Evolutionary conservation across 345 rosid genomes (phyloP), one percentile per base, ranked within the genome.

Genomic region (Sonneratia caseolaris): DNA sequence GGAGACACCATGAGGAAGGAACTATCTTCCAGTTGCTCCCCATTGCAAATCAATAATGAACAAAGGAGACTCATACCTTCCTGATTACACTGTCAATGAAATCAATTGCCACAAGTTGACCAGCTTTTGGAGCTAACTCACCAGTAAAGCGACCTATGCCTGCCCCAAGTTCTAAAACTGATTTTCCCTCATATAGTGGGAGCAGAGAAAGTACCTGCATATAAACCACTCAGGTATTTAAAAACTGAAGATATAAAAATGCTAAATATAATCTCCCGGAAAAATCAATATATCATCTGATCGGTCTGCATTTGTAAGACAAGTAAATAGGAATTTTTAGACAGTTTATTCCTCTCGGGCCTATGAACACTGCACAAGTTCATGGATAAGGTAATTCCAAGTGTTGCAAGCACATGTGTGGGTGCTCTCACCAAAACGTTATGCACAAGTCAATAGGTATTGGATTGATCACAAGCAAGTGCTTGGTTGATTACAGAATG

Each of bases 141-240:
- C 91, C 82, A 49, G 98, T 95, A 82, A 92, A 92, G 64, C 99
- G 92, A 70, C 98, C 99, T 73, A 89, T 91, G 38, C 97, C 99
- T 73, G 98, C 99, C 76, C 99, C 99, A 68, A 92, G 81, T 78
- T 95, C 99, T 75, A 95, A 71, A 70, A 95, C 84, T 6, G 87
- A 62, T 74, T 90, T 92, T 19, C 94, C 94, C 59, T 89, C 91
- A 38, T 81, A 86, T 6, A 85, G 65, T 67, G 99, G 99, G 66
- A 95, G 97, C 40, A 89, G 79, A 76, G 96, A 82, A 74, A 92
- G 96, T 61, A 95, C 88, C 97, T 95, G 79, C 12, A 57, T 13
- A 71, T 24, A 48, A 37, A 62, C 71, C 75, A 76, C 32, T 62
- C 37, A 27, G 38, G 9, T 24, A 32, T 61, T 24, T 62, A 27